Conservation (phyloP, 768 basidiomycete species). For the Solioccasus polychromus region DNA sequence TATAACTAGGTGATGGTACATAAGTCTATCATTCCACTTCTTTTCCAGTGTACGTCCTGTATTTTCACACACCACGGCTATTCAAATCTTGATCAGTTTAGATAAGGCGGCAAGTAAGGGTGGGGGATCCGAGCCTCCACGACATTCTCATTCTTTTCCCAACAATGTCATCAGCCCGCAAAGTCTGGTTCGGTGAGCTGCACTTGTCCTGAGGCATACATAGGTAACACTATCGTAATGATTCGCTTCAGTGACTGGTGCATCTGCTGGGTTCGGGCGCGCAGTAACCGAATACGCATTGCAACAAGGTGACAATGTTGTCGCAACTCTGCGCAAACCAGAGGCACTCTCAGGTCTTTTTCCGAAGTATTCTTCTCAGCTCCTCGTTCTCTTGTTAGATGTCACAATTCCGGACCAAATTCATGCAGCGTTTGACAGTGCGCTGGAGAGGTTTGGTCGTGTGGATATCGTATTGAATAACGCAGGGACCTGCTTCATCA, state of each 20-base stretch:
- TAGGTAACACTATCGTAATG: too few relatives aligned
- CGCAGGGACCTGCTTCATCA: constrained; percentile 31
- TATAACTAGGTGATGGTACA: too few relatives aligned
- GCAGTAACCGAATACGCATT: constrained; percentile 34
- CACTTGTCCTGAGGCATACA: too few relatives aligned
- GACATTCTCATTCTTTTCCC: not conserved
- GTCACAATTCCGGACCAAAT: constrained; percentile 35
- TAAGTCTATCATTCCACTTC: too few relatives aligned
- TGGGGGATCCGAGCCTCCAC: too few relatives aligned
- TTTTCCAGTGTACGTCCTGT: too few relatives aligned
- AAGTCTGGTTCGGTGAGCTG: too few relatives aligned
- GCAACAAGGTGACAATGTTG: constrained; percentile 36
- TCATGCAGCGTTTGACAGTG: constrained; percentile 32
- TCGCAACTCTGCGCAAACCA: constrained; percentile 40
- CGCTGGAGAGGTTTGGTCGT: constrained; percentile 37
- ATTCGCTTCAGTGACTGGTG: constrained; percentile 36
- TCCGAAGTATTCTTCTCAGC: constrained; percentile 27
- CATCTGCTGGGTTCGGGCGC: constrained; percentile 39
- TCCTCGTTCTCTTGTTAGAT: constrained; percentile 40
- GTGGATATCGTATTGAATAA: constrained; percentile 48
- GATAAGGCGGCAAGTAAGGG: too few relatives aligned
- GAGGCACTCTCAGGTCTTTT: constrained; percentile 29
- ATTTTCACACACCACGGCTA: too few relatives aligned
- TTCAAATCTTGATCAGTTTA: too few relatives aligned
- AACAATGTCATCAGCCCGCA: constrained; percentile 4